Base-by-base conservation (phyloP, 2,329 filamentous ascomycete genomes). In the Scytalidium lignicola region DNA sequence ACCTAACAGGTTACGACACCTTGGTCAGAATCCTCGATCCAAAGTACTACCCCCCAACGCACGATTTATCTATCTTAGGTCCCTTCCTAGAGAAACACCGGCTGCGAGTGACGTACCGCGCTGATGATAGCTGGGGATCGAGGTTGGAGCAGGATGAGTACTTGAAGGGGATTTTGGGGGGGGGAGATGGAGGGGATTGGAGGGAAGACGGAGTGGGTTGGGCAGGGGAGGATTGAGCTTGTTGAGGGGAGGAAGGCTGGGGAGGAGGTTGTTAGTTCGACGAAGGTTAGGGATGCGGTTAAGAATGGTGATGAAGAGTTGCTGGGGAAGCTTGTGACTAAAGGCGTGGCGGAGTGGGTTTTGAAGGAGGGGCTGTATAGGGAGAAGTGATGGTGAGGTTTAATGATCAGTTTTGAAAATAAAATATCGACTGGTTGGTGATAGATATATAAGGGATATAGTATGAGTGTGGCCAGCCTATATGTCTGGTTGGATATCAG, bases 1-100 rank as follows among this genome's bases (percentile, higher is more conserved):
- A 88, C 59, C 76, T 91, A 2, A 78, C 82, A 1, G 88, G 88
- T 22, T 92, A 82, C 62, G 88, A 92, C 59, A 92, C 88, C 0
- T 68, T 91, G 6, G 80, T 86, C 15, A 78, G 88, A 18, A 80
- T 92, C 46, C 79, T 88, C 47, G 73, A 87, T 44, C 77, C 85
- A 0, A 88, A 86, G 63, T 92, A 92, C 67, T 89, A 90, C 61
- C 63, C 47, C 54, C 70, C 60, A 29, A 65, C 48, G 62, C 71
- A 62, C 58, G 78, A 85, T 53, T 71, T 79, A 12, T 66, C 65
- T 0, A 78, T 79, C 0, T 70, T 92, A 2, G 70, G 70, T 1
- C 80, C 81, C 0, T 87, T 90, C 61, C 83, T 91, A 54, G 67
- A 70, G 1, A 73, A 73, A 12, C 79, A 88, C 47, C 71, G 73